These are phyloP conservation scores for Cystoisospora suis DNA, from an alignment of 169 alveolate species.

Conservation along the genomic window DNA sequence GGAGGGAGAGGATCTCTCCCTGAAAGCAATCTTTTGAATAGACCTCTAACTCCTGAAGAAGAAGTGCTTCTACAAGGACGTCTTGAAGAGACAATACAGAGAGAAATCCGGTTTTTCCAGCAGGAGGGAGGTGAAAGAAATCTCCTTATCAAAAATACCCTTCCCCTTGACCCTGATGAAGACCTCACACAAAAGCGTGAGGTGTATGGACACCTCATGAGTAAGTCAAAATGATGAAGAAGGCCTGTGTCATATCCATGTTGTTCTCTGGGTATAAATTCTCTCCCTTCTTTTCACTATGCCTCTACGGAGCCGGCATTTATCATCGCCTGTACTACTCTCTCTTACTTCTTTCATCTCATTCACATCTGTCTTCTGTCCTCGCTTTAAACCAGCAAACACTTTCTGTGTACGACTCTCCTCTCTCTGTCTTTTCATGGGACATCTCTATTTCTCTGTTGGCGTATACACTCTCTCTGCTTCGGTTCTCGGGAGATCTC, in stretches of 20 bases:
- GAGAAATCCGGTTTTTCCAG: not conserved
- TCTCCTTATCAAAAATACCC: no score
- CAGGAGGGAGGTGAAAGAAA: not conserved
- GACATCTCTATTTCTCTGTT: no score
- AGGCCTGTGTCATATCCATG: not conserved
- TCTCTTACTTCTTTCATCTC: not conserved
- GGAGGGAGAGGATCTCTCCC: not conserved
- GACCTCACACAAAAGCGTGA: not conserved
- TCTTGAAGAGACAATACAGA: not conserved
- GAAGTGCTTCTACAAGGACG: not conserved
- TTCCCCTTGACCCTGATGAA: not conserved
- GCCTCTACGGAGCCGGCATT: not conserved
- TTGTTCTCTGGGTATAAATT: not conserved
- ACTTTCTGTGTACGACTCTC: not conserved
- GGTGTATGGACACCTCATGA: slow-evolving; percentile 36
- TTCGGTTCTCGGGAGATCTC: no score
- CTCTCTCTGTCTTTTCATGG: not conserved
- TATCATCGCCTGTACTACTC: not conserved
- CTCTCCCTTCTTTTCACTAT: not conserved
- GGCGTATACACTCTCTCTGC: no score
- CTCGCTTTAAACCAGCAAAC: not conserved
- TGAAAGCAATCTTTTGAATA: not conserved
- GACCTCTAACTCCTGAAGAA: not conserved
- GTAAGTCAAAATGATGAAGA: not conserved
- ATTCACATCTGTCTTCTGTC: not conserved